Conservation (phyloP, 179 eudicot species). For the Patellifolia procumbens region DNA sequence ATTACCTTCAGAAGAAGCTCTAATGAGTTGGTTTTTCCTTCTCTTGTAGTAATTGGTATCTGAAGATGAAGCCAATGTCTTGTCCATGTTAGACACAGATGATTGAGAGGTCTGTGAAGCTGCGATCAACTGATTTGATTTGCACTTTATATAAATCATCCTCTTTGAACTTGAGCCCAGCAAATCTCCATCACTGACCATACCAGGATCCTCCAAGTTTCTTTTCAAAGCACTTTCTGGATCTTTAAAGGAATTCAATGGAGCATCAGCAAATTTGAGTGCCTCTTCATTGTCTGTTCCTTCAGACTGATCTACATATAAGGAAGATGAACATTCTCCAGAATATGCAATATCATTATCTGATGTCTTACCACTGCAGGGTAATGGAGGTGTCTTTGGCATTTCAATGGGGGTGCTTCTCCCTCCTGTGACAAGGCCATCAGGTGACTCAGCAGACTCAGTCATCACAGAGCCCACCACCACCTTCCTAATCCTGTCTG, state of each 20-base stretch:
- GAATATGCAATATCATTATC: constrained; percentile 27
- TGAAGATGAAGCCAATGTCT: constrained; percentile 39
- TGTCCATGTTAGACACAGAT: constrained; percentile 40
- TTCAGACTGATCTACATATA: constrained; percentile 34
- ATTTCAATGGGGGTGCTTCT: constrained; percentile 40
- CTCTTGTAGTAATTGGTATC: constrained; percentile 66
- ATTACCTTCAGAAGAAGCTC: constrained; percentile 60
- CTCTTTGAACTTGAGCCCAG: constrained; percentile 32
- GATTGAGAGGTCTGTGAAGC: constrained; percentile 46
- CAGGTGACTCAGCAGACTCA: constrained; percentile 26
- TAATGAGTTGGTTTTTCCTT: constrained; percentile 75
- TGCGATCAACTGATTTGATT: constrained; percentile 82
- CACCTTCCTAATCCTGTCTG: constrained; percentile 28
- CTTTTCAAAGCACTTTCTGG: constrained; percentile 37
- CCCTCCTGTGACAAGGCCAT: constrained; percentile 35
- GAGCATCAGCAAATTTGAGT: constrained; percentile 36
- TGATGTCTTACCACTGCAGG: constrained; percentile 34
- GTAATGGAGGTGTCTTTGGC: constrained; percentile 49
- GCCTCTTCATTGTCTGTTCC: constrained; percentile 31
- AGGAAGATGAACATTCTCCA: constrained; percentile 36
- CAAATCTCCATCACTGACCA: constrained; percentile 45
- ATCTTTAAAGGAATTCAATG: constrained; percentile 29
- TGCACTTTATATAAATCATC: constrained; percentile 64
- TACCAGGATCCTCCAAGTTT: constrained; percentile 42
- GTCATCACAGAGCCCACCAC: constrained; percentile 23